Base-by-base conservation (phyloP, 805 yeast species). In the Saccharomycopsis oosterbeekiorum region DNA sequence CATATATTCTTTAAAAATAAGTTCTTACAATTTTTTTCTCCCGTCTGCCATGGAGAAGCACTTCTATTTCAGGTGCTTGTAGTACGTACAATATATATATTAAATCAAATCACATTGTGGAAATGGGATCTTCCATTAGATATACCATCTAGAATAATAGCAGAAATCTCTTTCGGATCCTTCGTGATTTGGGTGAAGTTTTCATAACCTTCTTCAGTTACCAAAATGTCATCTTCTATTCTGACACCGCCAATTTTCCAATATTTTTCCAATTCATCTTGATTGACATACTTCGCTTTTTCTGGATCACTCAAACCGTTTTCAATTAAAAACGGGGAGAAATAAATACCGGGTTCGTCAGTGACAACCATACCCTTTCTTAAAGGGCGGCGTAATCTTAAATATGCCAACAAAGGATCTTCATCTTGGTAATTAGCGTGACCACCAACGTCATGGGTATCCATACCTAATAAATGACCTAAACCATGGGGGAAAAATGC, bases 381-480 rank as follows among this genome's bases (percentile, higher is more conserved):
- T 60, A 93, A 78, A 0, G 74, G 71, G 68, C 98, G 83, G 68
- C 98, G 82, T 60, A 94, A 74, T 70, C 99, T 84, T 69, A 93
- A 80, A 70, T 88, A 90, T 62, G 80, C 76, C 68, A 90, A 80
- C 73, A 86, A 78, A 34, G 88, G 88, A 71, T 94, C 85, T 9
- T 88, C 80, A 71, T 93, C 99, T 2, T 84, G 82, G 71, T 92
- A 92, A 72, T 93, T 84, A 15, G 98, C 84, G 65, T 79, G 70
- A 1, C 99, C 98, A 51, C 89, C 98, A 56, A 90, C 96, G 73
- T 93, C 99, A 72, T 94, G 99, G 2, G 97, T 91, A 70, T 93
- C 97, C 86, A 93, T 79, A 26, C 99, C 99, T 50, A 93, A 74
- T 69, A 90, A 77, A 70, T 93, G 99, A 14, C 99, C 99, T 61